These are phyloP conservation scores for Neurospora sp. DNA, from an alignment of 495 filamentous ascomycete genomes.

Conservation along the genomic window DNA sequence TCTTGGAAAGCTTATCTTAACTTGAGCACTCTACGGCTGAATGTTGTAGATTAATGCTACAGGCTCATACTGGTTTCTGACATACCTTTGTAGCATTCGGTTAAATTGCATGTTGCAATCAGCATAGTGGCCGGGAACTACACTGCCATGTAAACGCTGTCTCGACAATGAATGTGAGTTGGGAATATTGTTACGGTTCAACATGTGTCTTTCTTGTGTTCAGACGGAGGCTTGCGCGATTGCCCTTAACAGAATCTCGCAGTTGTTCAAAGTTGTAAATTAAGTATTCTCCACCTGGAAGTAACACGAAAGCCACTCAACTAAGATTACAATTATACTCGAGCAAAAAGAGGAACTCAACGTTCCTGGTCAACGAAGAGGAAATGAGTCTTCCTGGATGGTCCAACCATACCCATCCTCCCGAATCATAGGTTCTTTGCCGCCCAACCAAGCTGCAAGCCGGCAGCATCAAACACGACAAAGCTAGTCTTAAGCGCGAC, in stretches of 20 bases:
- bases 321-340: not conserved
- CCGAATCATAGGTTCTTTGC: conserved; percentile 21
- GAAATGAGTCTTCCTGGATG: not conserved
- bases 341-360: not conserved
- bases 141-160: not conserved
- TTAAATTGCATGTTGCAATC: not conserved
- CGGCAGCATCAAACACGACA: conserved; percentile 50
- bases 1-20: not conserved
- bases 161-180: not conserved
- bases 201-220: not conserved
- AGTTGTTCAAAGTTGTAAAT: not conserved
- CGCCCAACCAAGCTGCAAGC: conserved; percentile 48
- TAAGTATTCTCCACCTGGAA: not conserved
- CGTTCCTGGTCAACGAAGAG: not conserved
- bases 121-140: not conserved
- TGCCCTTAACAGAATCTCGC: not conserved
- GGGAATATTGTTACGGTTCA: not conserved
- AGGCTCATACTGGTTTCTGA: not conserved
- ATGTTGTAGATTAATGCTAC: not conserved
- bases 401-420: not conserved
- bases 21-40: not conserved
- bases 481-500: conserved; percentile 47
- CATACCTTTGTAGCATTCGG: not conserved
- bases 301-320: not conserved
- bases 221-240: not conserved